Base-by-base conservation (phyloP, 2,329 filamentous ascomycete species). In the Phaeosphaeria sp. region DNA sequence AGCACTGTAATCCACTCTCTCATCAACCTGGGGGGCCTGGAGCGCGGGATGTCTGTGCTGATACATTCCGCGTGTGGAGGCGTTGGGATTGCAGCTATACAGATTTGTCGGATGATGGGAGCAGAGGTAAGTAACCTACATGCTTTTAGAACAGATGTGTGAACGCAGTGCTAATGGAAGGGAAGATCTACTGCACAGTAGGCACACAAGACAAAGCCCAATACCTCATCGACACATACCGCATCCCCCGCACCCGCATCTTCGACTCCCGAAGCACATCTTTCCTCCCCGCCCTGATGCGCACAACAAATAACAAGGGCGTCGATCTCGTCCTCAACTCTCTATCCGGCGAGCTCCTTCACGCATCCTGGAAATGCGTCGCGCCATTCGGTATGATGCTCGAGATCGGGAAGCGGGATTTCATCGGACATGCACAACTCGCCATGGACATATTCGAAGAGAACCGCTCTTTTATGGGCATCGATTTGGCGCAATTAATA, bases 301-400 rank as follows among this genome's bases (percentile, higher is more conserved):
- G 44, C 1, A 54, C 49, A 1, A 78, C 76, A 0, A 54, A 64
- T 11, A 69, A 69, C 3, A 41, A 54, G 2, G 77, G 77, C 3
- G 73, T 78, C 20, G 77, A 79, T 57, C 43, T 76, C 1, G 65
- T 77, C 2, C 50, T 76, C 2, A 76, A 75, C 46, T 71, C 67
- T 7, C 56, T 75, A 4, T 50, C 62, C 6, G 72, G 72, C 18
- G 69, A 75, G 9, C 43, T 65, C 6, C 54, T 75, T 1, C 49
- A 63, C 18, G 76, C 75, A 0, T 80, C 77, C 0, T 85, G 79
- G 80, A 60, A 73, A 9, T 81, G 79, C 43, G 69, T 84, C 1
- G 81, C 81, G 1, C 54, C 63, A 23, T 52, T 44, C 39, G 67
- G 67, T 4, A 59, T 21, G 9, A 55, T 67, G 55, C 49, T 69